A percentile compares a stretch with the other conserved stretches of the same genome.
Evolutionary conservation across 2,329 filamentous ascomycete species (phyloP).

Genomic region (Aspergillus awamori): DNA sequence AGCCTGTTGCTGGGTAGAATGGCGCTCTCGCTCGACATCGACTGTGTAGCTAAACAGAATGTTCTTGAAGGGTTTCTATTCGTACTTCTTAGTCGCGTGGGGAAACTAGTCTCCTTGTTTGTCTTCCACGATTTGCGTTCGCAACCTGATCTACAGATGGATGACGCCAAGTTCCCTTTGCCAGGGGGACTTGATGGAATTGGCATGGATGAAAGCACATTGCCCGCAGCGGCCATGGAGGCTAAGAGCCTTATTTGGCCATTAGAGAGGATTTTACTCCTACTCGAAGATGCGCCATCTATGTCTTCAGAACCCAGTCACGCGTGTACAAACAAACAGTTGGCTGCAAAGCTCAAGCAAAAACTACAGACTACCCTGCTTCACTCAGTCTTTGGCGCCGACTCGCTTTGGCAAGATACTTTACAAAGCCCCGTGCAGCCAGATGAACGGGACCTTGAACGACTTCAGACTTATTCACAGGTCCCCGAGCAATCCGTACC

Average conservation of each 20-base stretch:
- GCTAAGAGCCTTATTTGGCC: slow-evolving; percentile 41
- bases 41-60: slow-evolving; percentile 30
- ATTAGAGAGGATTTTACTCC: slow-evolving; percentile 33
- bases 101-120: slow-evolving; percentile 43
- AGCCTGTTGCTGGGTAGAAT: slow-evolving; percentile 34
- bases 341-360: slow-evolving; percentile 29
- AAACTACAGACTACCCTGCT: slow-evolving; percentile 47
- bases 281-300: slow-evolving; percentile 22
- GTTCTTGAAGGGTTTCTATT: slow-evolving; percentile 49
- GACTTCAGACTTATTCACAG: slow-evolving; percentile 6
- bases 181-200: slow-evolving; percentile 36
- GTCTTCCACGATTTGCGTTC: slow-evolving; percentile 41
- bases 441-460: slow-evolving; percentile 22
- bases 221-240: slow-evolving; percentile 36
- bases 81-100: slow-evolving; percentile 42
- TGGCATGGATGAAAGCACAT: slow-evolving; percentile 25
- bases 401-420: slow-evolving; percentile 32
- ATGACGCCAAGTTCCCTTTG: slow-evolving; percentile 30
- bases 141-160: slow-evolving; percentile 28
- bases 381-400: slow-evolving; percentile 44
- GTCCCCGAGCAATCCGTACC: slow-evolving; percentile 41
- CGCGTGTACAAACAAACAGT: slow-evolving; percentile 2
- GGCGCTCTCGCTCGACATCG: slow-evolving; percentile 32
- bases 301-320: not conserved
- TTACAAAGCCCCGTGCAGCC: slow-evolving; percentile 29